A percentile compares a stretch with the other conserved stretches of the same genome.
Evolutionary conservation across 2,329 filamentous ascomycete species (phyloP).

Genomic region (Lomentospora prolificans): DNA sequence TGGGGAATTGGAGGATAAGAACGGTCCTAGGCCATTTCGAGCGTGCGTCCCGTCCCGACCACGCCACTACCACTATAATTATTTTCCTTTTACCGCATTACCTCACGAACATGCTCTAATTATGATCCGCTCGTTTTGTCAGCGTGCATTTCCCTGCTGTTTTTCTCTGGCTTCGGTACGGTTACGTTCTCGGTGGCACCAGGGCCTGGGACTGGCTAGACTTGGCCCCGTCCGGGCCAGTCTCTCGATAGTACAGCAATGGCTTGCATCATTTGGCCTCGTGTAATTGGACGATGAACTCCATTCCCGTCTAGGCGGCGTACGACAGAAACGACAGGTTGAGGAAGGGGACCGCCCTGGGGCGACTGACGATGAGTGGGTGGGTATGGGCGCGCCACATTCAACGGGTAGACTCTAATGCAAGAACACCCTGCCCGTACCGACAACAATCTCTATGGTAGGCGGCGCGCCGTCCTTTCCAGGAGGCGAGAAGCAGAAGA

Average conservation of each 20-base stretch:
- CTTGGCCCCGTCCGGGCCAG: not conserved
- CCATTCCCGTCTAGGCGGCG: not conserved
- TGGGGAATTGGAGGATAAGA: slow-evolving; percentile 1
- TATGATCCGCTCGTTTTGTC: not conserved
- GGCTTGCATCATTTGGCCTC: not conserved
- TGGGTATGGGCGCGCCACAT: too few species aligned
- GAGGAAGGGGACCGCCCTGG: too few species aligned
- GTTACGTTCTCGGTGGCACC: slow-evolving; percentile 5
- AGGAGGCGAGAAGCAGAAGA: not conserved
- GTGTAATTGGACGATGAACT: not conserved
- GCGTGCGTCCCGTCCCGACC: slow-evolving; percentile 2
- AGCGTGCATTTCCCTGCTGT: not conserved
- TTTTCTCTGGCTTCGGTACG: slow-evolving; percentile 7
- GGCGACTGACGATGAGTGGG: too few species aligned
- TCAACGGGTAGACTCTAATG: not conserved
- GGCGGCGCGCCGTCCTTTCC: too few species aligned
- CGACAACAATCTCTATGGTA: too few species aligned
- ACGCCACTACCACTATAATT: slow-evolving; percentile 3
- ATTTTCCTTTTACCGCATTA: not conserved
- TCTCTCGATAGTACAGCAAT: not conserved
- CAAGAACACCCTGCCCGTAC: too few species aligned
- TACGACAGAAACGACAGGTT: not conserved
- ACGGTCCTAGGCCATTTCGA: not conserved
- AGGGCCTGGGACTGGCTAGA: slow-evolving; percentile 3
- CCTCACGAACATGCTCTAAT: not conserved